phyloP scores from a whole-genome alignment of 2,329 filamentous ascomycete genomes.

The Aspergillus hortae region DNA sequence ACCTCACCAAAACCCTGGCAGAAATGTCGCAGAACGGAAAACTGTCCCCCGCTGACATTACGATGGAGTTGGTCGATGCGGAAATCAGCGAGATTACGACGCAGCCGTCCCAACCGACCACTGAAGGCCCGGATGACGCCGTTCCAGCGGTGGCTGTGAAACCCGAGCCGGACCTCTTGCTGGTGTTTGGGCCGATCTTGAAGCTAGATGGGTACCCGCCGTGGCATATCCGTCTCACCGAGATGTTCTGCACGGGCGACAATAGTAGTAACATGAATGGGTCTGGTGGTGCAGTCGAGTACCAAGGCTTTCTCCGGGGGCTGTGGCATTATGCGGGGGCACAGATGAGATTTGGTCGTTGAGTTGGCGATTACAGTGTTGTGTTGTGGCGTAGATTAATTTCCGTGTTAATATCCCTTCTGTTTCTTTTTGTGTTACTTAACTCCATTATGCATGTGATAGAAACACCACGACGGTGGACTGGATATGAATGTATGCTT shows the following conservation, averaged over 20 bases:
- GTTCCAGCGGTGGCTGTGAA: constrained; percentile 54
- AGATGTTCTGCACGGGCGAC: constrained; percentile 70
- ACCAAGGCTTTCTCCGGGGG: constrained; percentile 86
- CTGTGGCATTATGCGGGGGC: constrained; percentile 81
- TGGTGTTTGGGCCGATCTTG: constrained; percentile 80
- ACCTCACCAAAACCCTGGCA: constrained; percentile 87
- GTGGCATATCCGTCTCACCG: constrained; percentile 91
- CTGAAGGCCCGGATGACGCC: not conserved
- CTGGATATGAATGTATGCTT: too few relatives aligned
- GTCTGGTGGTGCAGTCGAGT: constrained; percentile 62
- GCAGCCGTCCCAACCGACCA: constrained; percentile 21
- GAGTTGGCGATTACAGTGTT: constrained; percentile 10
- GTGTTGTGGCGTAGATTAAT: not conserved
- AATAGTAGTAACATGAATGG: constrained; percentile 35
- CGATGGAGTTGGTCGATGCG: constrained; percentile 78
- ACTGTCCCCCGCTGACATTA: constrained; percentile 76
- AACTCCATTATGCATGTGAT: too few relatives aligned
- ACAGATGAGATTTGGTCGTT: constrained; percentile 78
- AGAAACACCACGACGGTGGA: too few relatives aligned
- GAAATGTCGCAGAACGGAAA: constrained; percentile 94
- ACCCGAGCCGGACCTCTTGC: constrained; percentile 82
- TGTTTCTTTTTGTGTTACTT: not conserved
- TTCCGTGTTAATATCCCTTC: not conserved
- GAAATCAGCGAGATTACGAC: constrained; percentile 65
- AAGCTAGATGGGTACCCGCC: constrained; percentile 89